Base-by-base conservation (phyloP, 371 early-diverging fungal genomes). In the Haplosporangium sp. region DNA sequence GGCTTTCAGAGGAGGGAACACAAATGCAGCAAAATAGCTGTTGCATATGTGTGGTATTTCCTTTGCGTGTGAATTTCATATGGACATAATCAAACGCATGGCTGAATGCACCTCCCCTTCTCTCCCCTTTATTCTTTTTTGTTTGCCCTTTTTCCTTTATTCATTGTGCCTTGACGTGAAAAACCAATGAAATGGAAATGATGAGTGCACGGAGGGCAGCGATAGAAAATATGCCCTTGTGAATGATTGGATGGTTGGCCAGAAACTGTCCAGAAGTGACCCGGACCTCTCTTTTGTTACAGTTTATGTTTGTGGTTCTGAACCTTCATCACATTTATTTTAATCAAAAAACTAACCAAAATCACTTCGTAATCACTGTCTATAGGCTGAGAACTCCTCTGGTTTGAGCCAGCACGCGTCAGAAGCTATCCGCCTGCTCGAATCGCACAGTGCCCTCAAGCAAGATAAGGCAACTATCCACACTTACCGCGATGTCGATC, bases 391-490 rank as follows among this genome's bases (percentile, higher is more conserved):
- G 45, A 37, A 67, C 27, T 20, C 74, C 40, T 47, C 67, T 15
- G 63, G 69, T 37, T 42, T 79, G 71, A 81, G 81, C 59, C 81
- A 81, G 69, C 67, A 81, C 47, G 81, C 81, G 38, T 81, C 74
- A 47, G 81, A 81, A 45, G 81, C 81, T 37, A 81, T 81, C 53
- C 74, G 75, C 59, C 52, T 74, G 57, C 65, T 81, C 35, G 81
- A 74, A 44, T 81, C 81, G 15, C 81, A 74, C 17, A 81, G 69
- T 53, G 63, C 57, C 34, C 72, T 71, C 40, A 81, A 74, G 72
- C 81, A 81, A 58, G 81, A 81, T 71, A 69, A 65, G 69, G 81
- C 81, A 35, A 60, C 74, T 19, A 71, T 81, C 40, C 81, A 74
- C 34, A 53, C 69, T 58, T 71, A 71, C 62, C 61, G 58, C 37